These are phyloP conservation scores for Phallus indusiatus DNA, from an alignment of 768 basidiomycete species.

Conservation along the genomic window DNA sequence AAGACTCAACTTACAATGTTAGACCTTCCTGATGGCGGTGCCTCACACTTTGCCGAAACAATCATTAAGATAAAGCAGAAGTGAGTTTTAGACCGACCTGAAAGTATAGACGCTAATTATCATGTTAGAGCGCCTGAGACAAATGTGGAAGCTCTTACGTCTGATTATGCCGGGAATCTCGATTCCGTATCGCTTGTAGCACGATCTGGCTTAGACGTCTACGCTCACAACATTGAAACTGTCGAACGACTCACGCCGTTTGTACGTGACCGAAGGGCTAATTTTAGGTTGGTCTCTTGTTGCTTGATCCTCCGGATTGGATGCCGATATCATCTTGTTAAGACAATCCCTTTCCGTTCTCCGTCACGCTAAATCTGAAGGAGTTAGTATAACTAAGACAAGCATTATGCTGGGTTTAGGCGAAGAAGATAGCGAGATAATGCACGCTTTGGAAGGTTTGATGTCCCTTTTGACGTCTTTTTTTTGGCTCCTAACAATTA, in stretches of 20 bases:
- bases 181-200: constrained; percentile 76
- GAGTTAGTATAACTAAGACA: constrained; percentile 88
- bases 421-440: constrained; percentile 74
- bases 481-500: constrained; percentile 2
- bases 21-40: constrained; percentile 92
- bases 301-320: constrained; percentile 17
- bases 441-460: constrained; percentile 75
- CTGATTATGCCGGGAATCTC: constrained; percentile 80
- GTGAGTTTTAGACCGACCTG: constrained; percentile 30
- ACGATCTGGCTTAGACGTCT: constrained; percentile 90
- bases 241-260: constrained; percentile 89
- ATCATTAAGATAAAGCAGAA: constrained; percentile 94
- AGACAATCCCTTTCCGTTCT: constrained; percentile 69
- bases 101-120: no score
- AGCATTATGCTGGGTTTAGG: constrained; percentile 99
- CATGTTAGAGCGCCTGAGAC: constrained; percentile 77
- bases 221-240: constrained; percentile 96
- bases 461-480: constrained; percentile 5
- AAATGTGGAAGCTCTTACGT: constrained; percentile 92
- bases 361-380: constrained; percentile 73
- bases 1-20: not conserved
- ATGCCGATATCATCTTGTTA: not conserved
- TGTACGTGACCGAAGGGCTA: constrained; percentile 91
- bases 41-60: constrained; percentile 91
- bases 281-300: constrained; percentile 39